Percentiles rank a stretch among this genome's conserved stretches.
These are phyloP conservation scores for Ascochyta fabae DNA, from an alignment of 2,329 filamentous ascomycete species.

Conservation along the genomic window DNA sequence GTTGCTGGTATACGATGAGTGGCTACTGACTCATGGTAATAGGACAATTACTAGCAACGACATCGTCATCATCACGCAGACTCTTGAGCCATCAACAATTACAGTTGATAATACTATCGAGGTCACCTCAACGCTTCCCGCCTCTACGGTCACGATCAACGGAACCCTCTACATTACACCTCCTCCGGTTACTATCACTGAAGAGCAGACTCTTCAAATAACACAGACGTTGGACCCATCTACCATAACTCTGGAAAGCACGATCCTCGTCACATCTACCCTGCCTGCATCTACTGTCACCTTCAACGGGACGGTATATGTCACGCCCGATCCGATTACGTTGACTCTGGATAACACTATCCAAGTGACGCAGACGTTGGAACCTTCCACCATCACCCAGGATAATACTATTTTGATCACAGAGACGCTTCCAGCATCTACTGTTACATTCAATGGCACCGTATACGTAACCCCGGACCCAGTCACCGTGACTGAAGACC, in stretches of 20 bases:
- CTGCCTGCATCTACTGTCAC: conserved; percentile 1
- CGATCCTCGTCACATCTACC: background rate
- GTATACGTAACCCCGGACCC: background rate
- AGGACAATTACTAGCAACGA: conserved; percentile 3
- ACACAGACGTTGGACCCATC: background rate
- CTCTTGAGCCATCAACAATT: background rate
- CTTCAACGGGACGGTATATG: background rate
- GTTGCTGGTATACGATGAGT: background rate
- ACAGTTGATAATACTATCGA: conserved; percentile 1
- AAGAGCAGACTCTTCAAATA: background rate
- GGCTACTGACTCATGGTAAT: conserved; percentile 1
- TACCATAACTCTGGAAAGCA: background rate
- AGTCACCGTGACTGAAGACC: background rate
- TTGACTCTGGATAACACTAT: conserved; percentile 1
- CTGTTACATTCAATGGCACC: background rate
- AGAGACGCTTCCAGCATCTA: background rate
- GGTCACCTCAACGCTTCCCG: background rate
- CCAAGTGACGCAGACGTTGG: background rate
- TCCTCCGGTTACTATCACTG: background rate
- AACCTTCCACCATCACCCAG: background rate
- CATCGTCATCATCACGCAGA: background rate
- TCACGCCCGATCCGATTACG: conserved; percentile 1
- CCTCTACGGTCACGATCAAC: background rate
- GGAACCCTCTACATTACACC: background rate
- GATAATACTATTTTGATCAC: background rate